Conservation (phyloP, 73 alveolate genomes). For the Paramecium sonneborni region DNA sequence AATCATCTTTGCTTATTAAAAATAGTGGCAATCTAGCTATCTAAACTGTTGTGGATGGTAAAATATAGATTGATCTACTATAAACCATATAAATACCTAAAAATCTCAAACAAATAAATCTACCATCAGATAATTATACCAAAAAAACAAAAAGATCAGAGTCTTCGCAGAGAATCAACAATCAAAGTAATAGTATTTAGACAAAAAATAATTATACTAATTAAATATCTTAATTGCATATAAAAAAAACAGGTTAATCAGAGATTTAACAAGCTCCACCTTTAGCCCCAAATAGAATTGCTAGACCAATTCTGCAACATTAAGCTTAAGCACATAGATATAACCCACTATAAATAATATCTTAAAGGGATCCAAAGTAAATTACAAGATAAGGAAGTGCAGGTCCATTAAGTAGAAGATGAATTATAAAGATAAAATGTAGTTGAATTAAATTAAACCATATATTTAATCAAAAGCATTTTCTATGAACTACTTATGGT, state of each 20-base stretch:
- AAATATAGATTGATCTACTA: neutral
- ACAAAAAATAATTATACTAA: neutral
- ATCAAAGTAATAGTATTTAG: neutral
- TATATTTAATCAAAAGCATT: conserved; percentile 74
- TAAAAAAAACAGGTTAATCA: neutral
- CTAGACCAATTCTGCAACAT: neutral
- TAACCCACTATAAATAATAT: neutral
- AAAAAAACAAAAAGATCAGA: neutral
- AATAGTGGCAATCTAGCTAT: neutral
- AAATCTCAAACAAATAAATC: neutral
- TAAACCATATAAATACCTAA: conserved; percentile 1
- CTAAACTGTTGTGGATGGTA: neutral
- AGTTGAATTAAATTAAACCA: neutral
- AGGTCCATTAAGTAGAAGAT: neutral
- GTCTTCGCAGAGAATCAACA: neutral
- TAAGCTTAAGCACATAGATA: neutral
- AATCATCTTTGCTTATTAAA: neutral
- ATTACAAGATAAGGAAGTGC: neutral
- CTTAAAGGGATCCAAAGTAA: neutral
- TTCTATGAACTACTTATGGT: conserved; percentile 87
- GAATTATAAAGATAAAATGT: neutral
- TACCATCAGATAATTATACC: neutral
- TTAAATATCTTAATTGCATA: neutral
- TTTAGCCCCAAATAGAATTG: neutral
- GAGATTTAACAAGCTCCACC: neutral